phyloP scores from a whole-genome alignment of 2,329 filamentous ascomycete species.

The Albifimbria verrucaria region DNA sequence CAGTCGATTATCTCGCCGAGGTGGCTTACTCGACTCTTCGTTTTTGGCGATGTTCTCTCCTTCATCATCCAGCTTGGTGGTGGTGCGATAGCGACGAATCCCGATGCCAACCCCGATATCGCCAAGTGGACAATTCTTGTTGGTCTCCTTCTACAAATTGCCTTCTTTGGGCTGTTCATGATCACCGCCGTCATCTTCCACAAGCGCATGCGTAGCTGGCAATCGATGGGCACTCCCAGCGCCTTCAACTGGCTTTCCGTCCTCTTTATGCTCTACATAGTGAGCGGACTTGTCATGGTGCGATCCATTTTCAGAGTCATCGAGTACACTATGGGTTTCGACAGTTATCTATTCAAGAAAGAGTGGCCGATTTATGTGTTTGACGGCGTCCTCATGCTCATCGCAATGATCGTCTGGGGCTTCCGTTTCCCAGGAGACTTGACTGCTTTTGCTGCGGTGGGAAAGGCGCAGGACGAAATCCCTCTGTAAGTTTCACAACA shows the following conservation, averaged over 20 bases:
- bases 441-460: neutral
- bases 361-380: constrained; percentile 2
- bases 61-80: neutral
- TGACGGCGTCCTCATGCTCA: constrained; percentile 1
- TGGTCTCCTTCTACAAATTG: neutral
- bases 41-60: neutral
- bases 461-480: neutral
- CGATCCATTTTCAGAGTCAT: neutral
- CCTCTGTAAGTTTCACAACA: neutral
- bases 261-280: neutral
- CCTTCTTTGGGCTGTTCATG: neutral
- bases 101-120: neutral
- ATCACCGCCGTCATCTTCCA: neutral
- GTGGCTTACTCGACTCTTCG: neutral
- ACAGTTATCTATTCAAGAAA: constrained; percentile 3
- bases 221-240: neutral
- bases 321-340: neutral
- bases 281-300: neutral
- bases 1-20: neutral
- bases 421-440: constrained; percentile 9
- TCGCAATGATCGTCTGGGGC: constrained; percentile 3
- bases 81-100: neutral
- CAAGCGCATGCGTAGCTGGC: neutral
- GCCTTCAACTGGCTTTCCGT: neutral
- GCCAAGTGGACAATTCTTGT: neutral